Conservation (phyloP, 2,329 filamentous ascomycete species). For the Apiospora phragmitis region DNA sequence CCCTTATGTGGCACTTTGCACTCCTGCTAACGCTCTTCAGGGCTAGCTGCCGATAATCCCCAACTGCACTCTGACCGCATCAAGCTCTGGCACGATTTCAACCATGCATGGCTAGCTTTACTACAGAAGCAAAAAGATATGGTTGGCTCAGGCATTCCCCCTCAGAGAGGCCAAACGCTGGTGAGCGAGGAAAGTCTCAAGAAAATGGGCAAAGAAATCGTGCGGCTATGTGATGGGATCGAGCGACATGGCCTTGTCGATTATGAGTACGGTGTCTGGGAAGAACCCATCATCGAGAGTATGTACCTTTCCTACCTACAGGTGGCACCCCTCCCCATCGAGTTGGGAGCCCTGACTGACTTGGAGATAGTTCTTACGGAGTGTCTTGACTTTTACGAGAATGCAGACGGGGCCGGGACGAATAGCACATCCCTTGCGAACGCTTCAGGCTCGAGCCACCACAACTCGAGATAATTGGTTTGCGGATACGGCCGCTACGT, state of each 20-base stretch:
- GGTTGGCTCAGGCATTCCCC: slow-evolving; percentile 58
- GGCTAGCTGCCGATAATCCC: slow-evolving; percentile 81
- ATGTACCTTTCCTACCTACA: slow-evolving; percentile 41
- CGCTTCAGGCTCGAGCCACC: slow-evolving; percentile 21
- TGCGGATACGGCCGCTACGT: background rate
- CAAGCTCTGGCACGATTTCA: slow-evolving; percentile 91
- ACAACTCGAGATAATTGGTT: background rate
- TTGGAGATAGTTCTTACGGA: slow-evolving; percentile 30
- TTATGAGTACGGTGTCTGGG: slow-evolving; percentile 95
- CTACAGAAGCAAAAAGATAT: slow-evolving; percentile 83
- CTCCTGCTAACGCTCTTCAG: slow-evolving; percentile 44
- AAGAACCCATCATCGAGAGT: slow-evolving; percentile 87
- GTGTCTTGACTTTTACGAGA: slow-evolving; percentile 48
- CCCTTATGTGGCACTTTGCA: background rate
- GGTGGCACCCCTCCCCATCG: background rate
- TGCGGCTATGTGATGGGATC: slow-evolving; percentile 80
- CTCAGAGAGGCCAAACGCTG: slow-evolving; percentile 59
- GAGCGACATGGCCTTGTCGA: slow-evolving; percentile 94
- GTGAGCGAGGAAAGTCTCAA: slow-evolving; percentile 70
- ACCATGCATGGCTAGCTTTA: slow-evolving; percentile 83
- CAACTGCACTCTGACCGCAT: slow-evolving; percentile 73
- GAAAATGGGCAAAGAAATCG: slow-evolving; percentile 78
- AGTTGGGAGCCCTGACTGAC: slow-evolving; percentile 15
- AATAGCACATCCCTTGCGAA: slow-evolving; percentile 24
- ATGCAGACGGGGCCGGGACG: slow-evolving; percentile 35